Evolutionary conservation across 768 basidiomycete species (phyloP).

Genomic region (Holtermannia corniformis): DNA sequence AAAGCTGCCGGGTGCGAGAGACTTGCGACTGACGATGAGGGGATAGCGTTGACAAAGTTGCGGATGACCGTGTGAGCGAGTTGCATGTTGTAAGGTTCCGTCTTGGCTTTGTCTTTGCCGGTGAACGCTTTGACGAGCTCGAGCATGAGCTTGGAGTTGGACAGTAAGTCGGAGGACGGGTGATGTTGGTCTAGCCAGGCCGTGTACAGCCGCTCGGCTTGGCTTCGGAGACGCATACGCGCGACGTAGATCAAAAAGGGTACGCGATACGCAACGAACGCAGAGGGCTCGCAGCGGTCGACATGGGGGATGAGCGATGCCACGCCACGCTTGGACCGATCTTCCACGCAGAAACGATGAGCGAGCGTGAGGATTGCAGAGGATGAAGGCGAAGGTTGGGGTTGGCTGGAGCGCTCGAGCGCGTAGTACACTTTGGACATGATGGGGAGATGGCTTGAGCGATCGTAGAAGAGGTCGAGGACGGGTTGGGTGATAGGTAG

Average conservation of each 20-base stretch:
- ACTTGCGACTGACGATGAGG: not conserved
- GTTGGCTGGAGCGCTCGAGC: not conserved
- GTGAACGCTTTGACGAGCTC: not conserved
- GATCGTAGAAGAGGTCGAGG: not conserved
- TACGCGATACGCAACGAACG: not conserved
- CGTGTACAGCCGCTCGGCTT: not conserved
- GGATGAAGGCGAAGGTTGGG: not conserved
- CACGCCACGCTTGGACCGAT: not conserved
- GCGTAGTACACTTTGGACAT: not conserved
- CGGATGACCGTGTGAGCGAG: not conserved
- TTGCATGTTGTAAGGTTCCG: not conserved
- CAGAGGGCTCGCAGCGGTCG: not conserved
- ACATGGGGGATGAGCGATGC: not conserved
- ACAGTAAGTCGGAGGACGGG: not conserved
- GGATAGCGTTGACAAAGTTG: not conserved
- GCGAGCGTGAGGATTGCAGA: not conserved
- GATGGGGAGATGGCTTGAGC: not conserved
- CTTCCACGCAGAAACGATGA: not conserved
- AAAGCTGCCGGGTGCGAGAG: not conserved
- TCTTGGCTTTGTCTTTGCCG: not conserved
- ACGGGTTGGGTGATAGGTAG: not conserved
- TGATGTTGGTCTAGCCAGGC: not conserved
- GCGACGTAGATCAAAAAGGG: not conserved
- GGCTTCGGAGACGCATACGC: not conserved
- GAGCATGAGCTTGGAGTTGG: not conserved